Evolutionary conservation across 1,139 yeast genomes (phyloP).

Genomic region (Debaryomyces subglobosus): DNA sequence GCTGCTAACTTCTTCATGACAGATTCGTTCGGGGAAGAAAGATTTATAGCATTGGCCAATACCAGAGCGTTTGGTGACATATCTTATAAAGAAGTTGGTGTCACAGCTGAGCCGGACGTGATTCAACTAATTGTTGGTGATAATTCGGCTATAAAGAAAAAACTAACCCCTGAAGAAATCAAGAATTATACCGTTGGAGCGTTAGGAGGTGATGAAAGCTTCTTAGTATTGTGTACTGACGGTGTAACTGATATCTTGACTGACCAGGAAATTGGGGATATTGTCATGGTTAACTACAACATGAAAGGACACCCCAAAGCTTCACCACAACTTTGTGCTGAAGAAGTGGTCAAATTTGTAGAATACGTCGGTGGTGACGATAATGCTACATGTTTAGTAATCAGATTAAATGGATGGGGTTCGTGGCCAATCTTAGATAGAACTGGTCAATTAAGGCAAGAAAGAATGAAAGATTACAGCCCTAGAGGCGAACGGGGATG

Average conservation of each 20-base stretch:
- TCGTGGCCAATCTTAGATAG: conserved; percentile 84
- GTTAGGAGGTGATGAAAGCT: conserved; percentile 79
- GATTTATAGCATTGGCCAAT: conserved; percentile 84
- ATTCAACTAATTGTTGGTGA: conserved; percentile 67
- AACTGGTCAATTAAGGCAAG: conserved; percentile 80
- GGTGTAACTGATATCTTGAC: conserved; percentile 81
- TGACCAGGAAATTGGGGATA: conserved; percentile 91
- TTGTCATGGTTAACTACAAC: conserved; percentile 73
- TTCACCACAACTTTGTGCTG: conserved; percentile 84
- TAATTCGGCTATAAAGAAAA: conserved; percentile 31
- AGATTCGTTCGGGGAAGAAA: conserved; percentile 91
- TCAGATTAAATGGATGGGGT: conserved; percentile 90
- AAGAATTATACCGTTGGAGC: conserved; percentile 49
- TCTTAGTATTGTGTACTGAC: conserved; percentile 76
- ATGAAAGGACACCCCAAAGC: conserved; percentile 70
- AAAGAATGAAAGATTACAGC: conserved; percentile 57
- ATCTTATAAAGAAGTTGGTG: conserved; percentile 77
- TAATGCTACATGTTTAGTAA: conserved; percentile 86
- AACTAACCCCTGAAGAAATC: conserved; percentile 43
- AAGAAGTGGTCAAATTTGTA: conserved; percentile 80
- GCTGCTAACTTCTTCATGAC: conserved; percentile 77
- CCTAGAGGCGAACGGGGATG: conserved; percentile 29
- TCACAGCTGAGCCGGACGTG: conserved; percentile 91
- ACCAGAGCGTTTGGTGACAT: conserved; percentile 94
- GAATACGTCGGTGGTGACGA: conserved; percentile 92